Conservation (phyloP, 2,329 filamentous ascomycete genomes). For the Xylaria sp. region DNA sequence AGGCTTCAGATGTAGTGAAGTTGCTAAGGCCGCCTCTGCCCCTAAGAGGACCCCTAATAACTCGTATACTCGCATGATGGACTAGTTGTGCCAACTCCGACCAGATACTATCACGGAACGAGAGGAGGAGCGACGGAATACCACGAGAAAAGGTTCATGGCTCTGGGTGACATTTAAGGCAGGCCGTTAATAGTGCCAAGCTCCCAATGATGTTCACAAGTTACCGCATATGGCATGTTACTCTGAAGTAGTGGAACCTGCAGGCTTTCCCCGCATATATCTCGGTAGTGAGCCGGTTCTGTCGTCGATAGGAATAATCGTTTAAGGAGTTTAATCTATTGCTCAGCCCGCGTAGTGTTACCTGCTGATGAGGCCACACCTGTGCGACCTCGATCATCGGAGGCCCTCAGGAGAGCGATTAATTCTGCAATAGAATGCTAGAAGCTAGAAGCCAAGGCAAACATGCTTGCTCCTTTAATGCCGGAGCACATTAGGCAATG, state of each 20-base stretch:
- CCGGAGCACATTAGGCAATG: slow-evolving; percentile 22
- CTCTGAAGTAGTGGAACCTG: slow-evolving; percentile 27
- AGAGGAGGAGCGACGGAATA: not conserved
- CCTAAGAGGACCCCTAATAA: slow-evolving; percentile 38
- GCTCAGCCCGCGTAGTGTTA: not conserved
- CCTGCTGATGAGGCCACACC: not conserved
- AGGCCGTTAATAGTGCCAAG: slow-evolving; percentile 18
- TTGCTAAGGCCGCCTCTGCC: slow-evolving; percentile 23
- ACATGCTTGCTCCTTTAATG: not conserved
- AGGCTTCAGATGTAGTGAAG: slow-evolving; percentile 39
- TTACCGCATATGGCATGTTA: slow-evolving; percentile 34
- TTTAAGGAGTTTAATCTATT: slow-evolving; percentile 20
- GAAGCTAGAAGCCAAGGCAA: not conserved
- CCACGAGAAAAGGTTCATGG: not conserved
- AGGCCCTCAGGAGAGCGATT: slow-evolving; percentile 9
- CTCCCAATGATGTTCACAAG: not conserved
- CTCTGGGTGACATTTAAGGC: slow-evolving; percentile 25
- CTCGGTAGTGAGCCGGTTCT: slow-evolving; percentile 5
- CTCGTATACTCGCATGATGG: slow-evolving; percentile 40
- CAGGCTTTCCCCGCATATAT: slow-evolving; percentile 26
- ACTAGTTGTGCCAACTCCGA: slow-evolving; percentile 14
- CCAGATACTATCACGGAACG: slow-evolving; percentile 8
- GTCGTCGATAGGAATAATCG: slow-evolving; percentile 3
- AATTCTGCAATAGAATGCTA: slow-evolving; percentile 2
- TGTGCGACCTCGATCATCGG: slow-evolving; percentile 22